Evolutionary conservation across 2,329 filamentous ascomycete genomes (phyloP), one percentile per base, ranked within the genome.

Genomic region (Ceratocystis albifundus): DNA sequence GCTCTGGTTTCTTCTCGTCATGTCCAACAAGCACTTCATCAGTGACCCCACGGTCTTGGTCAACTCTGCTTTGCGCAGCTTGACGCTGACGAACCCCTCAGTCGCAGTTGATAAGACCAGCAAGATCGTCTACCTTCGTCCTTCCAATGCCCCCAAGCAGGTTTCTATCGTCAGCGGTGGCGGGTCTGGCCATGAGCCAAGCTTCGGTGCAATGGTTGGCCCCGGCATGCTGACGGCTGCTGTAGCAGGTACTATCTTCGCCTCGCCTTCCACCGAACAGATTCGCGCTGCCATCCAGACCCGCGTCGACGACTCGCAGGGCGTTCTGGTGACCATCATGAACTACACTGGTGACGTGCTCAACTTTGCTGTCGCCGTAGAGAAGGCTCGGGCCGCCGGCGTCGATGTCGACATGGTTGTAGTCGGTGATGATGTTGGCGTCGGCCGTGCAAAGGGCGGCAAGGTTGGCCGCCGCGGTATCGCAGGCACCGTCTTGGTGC

Each of bases 391-490:
- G 67, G 90, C 90, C 1, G 84, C 85, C 0, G 92, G 90, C 0
- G 76, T 90, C 28, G 77, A 85, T 20, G 88, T 89, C 0, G 89
- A 96, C 74, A 96, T 96, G 88, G 85, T 96, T 8, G 88, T 96
- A 7, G 90, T 96, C 6, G 90, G 87, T 4, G 93, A 97, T 72
- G 93, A 97, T 75, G 91, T 92, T 2, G 91, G 92, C 55, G 92
- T 97, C 59, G 92, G 92, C 1, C 80, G 90, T 67, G 80, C 79
- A 64, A 87, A 87, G 73, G 87, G 88, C 10, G 92, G 93, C n/a
- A 96, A 96, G 74, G 93, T 96, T 17, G 93, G 93, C 0, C 80
- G 93, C 64, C 83, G 93, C 72, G 93, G 93, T 65, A 94, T 97
- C 74, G 92, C 90, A 2, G 93, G 93, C 41, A 95, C 91, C 4